These are phyloP conservation scores for Cytospora piceicola DNA, from an alignment of 2,329 filamentous ascomycete genomes.

Conservation along the genomic window DNA sequence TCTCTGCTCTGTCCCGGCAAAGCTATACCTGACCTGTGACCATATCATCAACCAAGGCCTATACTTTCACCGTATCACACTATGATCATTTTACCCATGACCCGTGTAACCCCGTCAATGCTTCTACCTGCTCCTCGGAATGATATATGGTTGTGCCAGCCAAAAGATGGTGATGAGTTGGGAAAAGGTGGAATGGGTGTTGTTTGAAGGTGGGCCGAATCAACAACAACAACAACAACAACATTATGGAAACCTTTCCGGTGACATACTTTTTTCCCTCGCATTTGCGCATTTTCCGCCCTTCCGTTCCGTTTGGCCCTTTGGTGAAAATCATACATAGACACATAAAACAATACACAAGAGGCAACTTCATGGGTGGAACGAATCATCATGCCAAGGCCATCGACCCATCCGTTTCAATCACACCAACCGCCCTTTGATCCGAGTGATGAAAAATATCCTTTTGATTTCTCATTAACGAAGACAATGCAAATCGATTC, in stretches of 20 bases:
- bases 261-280: neutral
- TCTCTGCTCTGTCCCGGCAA: neutral
- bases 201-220: neutral
- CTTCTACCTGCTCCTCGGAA: neutral
- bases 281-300: constrained; percentile 18
- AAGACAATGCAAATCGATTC: constrained; percentile 5
- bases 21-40: neutral
- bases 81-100: neutral
- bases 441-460: constrained; percentile 14
- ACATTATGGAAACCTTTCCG: neutral
- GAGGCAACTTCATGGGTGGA: constrained; percentile 22
- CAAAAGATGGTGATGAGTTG: neutral
- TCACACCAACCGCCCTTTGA: constrained; percentile 4
- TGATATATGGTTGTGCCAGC: neutral
- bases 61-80: neutral
- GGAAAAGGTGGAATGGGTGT: neutral
- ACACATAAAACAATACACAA: constrained; percentile 24
- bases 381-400: constrained; percentile 22
- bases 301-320: constrained; percentile 23
- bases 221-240: neutral
- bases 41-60: neutral
- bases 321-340: constrained; percentile 26
- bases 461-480: constrained; percentile 19
- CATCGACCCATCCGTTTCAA: constrained; percentile 12
- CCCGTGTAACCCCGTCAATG: neutral